Conservation (phyloP, 805 yeast genomes). For the Sporopachydermia quercuum region DNA sequence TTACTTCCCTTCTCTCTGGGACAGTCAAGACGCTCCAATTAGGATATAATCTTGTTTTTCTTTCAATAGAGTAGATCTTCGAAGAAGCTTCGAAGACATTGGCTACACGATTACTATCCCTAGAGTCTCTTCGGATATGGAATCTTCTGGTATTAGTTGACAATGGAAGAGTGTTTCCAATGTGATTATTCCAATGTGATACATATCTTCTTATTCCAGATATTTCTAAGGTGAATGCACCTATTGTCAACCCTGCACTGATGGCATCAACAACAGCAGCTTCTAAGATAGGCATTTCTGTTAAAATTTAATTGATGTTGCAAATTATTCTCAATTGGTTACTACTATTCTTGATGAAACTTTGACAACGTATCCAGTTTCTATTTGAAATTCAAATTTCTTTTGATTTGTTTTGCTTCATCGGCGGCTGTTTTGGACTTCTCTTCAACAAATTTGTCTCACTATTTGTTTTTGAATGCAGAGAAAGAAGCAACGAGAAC, state of each 20-base stretch:
- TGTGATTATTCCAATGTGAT: conserved; percentile 25
- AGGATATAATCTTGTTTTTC: conserved; percentile 31
- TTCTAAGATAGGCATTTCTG: conserved; percentile 27
- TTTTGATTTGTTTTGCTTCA: too few species aligned
- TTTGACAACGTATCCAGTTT: too few species aligned
- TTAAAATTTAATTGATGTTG: too few species aligned
- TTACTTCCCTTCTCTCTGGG: conserved; percentile 32
- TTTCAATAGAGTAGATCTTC: conserved; percentile 35
- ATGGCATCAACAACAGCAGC: conserved; percentile 32
- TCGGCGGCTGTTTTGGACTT: too few species aligned
- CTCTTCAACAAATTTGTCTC: too few species aligned
- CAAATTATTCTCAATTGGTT: too few species aligned
- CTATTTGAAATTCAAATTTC: too few species aligned
- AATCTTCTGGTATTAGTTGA: conserved; percentile 24
- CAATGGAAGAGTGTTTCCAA: conserved; percentile 25
- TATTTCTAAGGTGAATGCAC: conserved; percentile 29
- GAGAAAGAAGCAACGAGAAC: too few species aligned
- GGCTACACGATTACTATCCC: conserved; percentile 27
- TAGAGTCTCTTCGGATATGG: conserved; percentile 35
- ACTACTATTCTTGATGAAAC: too few species aligned
- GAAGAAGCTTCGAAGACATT: conserved; percentile 34
- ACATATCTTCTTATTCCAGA: conserved; percentile 24
- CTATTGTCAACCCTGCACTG: conserved; percentile 23
- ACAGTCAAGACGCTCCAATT: conserved; percentile 35
- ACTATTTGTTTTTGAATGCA: too few species aligned